These are phyloP conservation scores for Stagonosporopsis cucurbitacearum DNA, from an alignment of 2,329 filamentous ascomycete genomes.

Conservation along the genomic window DNA sequence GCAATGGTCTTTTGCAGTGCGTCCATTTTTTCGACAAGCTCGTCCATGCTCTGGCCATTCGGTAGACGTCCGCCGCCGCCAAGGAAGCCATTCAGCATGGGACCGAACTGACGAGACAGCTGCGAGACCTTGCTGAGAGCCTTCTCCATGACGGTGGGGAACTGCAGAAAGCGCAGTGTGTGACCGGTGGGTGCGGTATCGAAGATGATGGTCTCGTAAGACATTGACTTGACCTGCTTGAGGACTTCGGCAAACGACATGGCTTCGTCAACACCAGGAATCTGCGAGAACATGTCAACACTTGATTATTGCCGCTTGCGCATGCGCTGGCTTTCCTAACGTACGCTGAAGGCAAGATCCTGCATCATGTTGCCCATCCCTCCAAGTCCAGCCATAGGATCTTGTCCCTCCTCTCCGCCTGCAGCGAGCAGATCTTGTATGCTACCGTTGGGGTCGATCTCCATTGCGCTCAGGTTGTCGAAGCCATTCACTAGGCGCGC, in stretches of 20 bases:
- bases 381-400: constrained; percentile 70
- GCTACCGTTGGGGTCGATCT: constrained; percentile 97
- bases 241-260: constrained; percentile 99
- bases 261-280: constrained; percentile 97
- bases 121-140: constrained; percentile 96
- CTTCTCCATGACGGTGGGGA: constrained; percentile 97
- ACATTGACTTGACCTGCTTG: constrained; percentile 98
- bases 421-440: constrained; percentile 92
- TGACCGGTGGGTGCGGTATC: constrained; percentile 98
- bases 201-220: constrained; percentile 99
- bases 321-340: constrained; percentile 39
- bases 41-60: constrained; percentile 89
- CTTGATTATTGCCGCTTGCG: neutral
- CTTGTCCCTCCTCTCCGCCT: constrained; percentile 72
- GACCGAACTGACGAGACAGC: constrained; percentile 91
- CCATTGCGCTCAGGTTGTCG: constrained; percentile 94
- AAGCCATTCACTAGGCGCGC: constrained; percentile 91
- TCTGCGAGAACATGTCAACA: constrained; percentile 62
- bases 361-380: constrained; percentile 97
- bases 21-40: constrained; percentile 95
- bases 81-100: constrained; percentile 91
- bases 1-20: constrained; percentile 88
- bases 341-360: constrained; percentile 91
- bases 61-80: constrained; percentile 78
- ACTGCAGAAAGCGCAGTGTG: constrained; percentile 97